Evolutionary conservation across 768 basidiomycete species (phyloP), one percentile per base, ranked within the genome.

Genomic region (Tephrocybe sp.): DNA sequence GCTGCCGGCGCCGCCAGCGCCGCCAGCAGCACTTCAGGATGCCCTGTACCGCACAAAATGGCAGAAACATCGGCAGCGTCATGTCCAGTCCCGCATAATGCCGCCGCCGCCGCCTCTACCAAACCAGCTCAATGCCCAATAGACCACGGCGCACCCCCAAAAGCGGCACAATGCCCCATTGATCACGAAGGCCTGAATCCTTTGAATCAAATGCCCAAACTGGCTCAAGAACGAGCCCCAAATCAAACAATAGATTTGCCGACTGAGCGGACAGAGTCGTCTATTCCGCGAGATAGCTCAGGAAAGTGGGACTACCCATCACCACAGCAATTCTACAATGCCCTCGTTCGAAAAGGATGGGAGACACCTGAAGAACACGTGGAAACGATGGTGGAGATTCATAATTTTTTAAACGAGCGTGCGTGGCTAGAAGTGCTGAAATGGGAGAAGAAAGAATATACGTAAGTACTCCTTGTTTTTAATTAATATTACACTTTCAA

Each of bases 301-400:
- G 66, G 62, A 9, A 79, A 74, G 38, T 98, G 96, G 96, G 94
- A 97, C 64, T 98, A 98, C 68, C 96, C 96, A 2, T 92, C 89
- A 2, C 92, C 95, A 9, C 96, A 98, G 68, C 95, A 98, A 66
- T 98, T 98, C 64, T 95, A 98, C 68, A 98, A 98, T 67, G 96
- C 96, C 0, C 78, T 99, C 12, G 92, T 92, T 9, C 74, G 93
- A 54, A 99, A 99, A 64, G 97, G 97, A 2, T 93, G 90, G 89
- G 94, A 96, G 68, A 96, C 97, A 2, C 93, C 94, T 0, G 94
- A 95, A 67, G 92, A 98, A 59, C 88, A 93, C 67, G 81, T 98
- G 37, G 95, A 94, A 65, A 92, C 86, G 21, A 97, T 99, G 91
- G 97, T 99, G 36, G 86, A 93, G 53, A 98, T 98, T 28, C 97